Evolutionary conservation across 2,329 filamentous ascomycete genomes (phyloP), one percentile per base, ranked within the genome.

Genomic region (Pleochaeta shiraiana): DNA sequence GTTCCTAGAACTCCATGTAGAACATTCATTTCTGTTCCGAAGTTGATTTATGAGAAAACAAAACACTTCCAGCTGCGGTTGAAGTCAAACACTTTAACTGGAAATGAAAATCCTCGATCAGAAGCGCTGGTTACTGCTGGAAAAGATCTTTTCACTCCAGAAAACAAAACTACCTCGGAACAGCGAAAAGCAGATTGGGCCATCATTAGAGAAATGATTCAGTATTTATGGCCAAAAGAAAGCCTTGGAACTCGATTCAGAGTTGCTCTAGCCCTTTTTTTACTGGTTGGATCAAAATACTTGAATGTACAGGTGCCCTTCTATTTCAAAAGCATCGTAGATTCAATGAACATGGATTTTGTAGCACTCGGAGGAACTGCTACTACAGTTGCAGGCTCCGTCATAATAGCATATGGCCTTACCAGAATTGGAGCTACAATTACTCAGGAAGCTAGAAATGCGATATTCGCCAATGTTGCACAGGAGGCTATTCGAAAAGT

Each of bases 291-390:
- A 66, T 90, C 90, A 73, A 98, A 98, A 80, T 83, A 95, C 61
- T 79, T 98, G 71, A 98, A 97, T 74, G 93, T 98, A 19, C 90
- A 98, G 77, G 90, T 98, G 59, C 93, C 93, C 0, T 98, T 98
- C 74, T 98, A 96, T 79, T 98, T 98, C 79, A 97, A 97, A 79
- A 91, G 78, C 74, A 97, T 98, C 68, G 89, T 98, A 50, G 95
- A 98, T 74, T 85, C 89, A 24, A 95, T 98, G 90, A 98, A 98
- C 74, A 82, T 98, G 69, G 93, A 98, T 74, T 85, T 95, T 73
- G 81, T 83, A n/a, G 81, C 86, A 19, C 77, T 88, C 5, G 92
- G 90, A n/a, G 91, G 90, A 7, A 95, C 90, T 0, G 91, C 90
- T 31, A 88, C 86, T 63, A 90, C 90, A 0, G 86, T 95, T 7